Evolutionary conservation across 208 protist species (phyloP), one percentile per base, ranked within the genome.

Genomic region (Crithidia brevicula): DNA sequence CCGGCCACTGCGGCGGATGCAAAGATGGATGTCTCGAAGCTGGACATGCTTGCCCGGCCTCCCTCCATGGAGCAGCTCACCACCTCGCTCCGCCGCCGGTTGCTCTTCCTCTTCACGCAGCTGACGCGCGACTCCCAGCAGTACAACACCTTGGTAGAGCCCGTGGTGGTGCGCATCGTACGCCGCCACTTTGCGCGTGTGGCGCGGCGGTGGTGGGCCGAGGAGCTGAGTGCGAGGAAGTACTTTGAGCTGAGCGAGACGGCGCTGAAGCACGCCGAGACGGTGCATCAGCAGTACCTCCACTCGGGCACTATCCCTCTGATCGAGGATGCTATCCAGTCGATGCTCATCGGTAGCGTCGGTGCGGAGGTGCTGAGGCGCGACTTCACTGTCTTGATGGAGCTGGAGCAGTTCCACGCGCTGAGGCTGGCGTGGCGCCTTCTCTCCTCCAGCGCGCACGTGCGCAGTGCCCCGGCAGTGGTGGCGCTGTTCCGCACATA

Each of bases 131-230:
- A 74, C 28, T 59, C 82, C 15, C 69, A 89, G 67, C 47, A 76
- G 36, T 94, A 91, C 74, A 68, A 72, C 40, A 28, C 75, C 15
- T 73, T 57, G 7, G 65, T 89, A 43, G 78, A 94, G 59, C 85
- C 82, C 7, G 57, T 72, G 31, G 67, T 86, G 25, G 59, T 91
- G 18, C 15, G 30, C 6, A 43, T 75, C 2, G 69, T 82, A 18
- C 54, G 54, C 18, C 31, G 34, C 20, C 82, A 85, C 64, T 91
- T 86, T 54, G 64, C 43, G 22, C 46, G 6, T 4, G 60, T 60
- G 22, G 82, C 74, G 18, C 63, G 51, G 28, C 36, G 57, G 13
- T 64, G 88, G 75, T 82, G 64, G 72, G 43, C 45, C 0, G 61
- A 72, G 22, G 69, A 74, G 33, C 28, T 77, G 31, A 28, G 45